A percentile compares a stretch with the other conserved stretches of the same genome.
Evolutionary conservation across 2,329 filamentous ascomycete species (phyloP).

Genomic region (Aspergillus calidoustus): DNA sequence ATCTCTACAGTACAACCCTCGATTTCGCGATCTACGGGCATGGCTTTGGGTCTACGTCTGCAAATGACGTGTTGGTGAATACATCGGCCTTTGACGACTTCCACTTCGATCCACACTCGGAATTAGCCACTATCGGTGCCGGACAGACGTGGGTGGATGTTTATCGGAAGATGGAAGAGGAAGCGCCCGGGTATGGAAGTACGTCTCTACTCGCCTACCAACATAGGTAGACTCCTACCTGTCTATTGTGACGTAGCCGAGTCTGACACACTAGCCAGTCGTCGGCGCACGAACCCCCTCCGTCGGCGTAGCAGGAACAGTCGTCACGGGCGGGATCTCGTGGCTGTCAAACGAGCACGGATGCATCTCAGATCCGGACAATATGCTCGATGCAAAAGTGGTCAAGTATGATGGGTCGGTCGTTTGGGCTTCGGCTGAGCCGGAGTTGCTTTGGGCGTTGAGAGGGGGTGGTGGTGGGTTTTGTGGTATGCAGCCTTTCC

Average conservation of each 20-base stretch:
- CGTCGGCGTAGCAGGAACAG: slow-evolving; percentile 46
- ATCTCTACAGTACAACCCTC: slow-evolving; percentile 38
- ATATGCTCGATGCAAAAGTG: slow-evolving; percentile 46
- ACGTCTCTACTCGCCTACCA: neutral
- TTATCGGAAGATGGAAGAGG: slow-evolving; percentile 40
- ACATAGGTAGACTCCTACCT: neutral
- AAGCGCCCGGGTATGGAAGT: neutral
- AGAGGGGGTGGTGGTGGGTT: slow-evolving; percentile 43
- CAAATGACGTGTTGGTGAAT: slow-evolving; percentile 44
- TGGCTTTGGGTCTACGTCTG: slow-evolving; percentile 43
- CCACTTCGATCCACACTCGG: slow-evolving; percentile 35
- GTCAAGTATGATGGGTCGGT: slow-evolving; percentile 43
- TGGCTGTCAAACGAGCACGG: slow-evolving; percentile 48
- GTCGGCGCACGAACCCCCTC: slow-evolving; percentile 43
- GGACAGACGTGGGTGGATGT: slow-evolving; percentile 45
- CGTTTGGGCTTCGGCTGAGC: slow-evolving; percentile 45
- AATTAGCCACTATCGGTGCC: slow-evolving; percentile 41
- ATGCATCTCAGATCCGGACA: slow-evolving; percentile 45
- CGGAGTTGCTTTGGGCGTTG: slow-evolving; percentile 46
- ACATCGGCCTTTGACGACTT: slow-evolving; percentile 45
- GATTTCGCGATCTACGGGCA: slow-evolving; percentile 44
- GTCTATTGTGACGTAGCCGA: no score
- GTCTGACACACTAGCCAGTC: slow-evolving; percentile 25
- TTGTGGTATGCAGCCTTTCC: neutral
- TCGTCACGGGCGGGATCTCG: slow-evolving; percentile 43